Evolutionary conservation across 805 yeast species (phyloP), one percentile per base, ranked within the genome.

Genomic region (Kuraishia borneana): DNA sequence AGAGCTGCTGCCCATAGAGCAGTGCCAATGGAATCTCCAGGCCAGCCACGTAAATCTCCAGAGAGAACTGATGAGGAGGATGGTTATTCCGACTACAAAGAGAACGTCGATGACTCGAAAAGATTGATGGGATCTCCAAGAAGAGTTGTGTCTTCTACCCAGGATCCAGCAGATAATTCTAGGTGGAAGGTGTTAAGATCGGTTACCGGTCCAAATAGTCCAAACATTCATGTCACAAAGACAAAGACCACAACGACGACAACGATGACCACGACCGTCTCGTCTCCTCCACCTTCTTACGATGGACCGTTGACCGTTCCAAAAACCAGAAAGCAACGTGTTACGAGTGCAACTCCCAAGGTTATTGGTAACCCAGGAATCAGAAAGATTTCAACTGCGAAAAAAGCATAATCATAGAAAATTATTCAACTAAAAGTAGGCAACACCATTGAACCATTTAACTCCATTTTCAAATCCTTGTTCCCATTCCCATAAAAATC

Each of bases 1-100:
- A 71, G 77, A 34, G 75, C 78, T 45, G 70, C 73, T 21, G 55
- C 51, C 1, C 81, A 72, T 46, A 71, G 76, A 26, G 92, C 92
- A 0, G 87, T 92, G 14, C 98, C 97, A 4, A 70, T 72, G 43
- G 84, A 84, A 33, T 84, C 96, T 2, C 98, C 98, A 0, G 98
- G 97, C 2, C 98, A 92, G 57, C 98, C 98, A 27, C 72, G 96
- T 50, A 89, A 89, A 48, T 61, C 65, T 3, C 54, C 62, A 5
- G 46, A 33, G 26, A 26, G 31, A 21, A 20, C 7, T 16, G 34
- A 31, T 3, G 34, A 32, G 16, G 29, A 26, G 16, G 22, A 21
- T 14, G 16, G 20, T 16, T 18, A 25, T 18, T 14, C 25, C 17
- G 16, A n/a, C 14, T 23, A 20, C 23, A 26, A 18, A 10, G 34